Evolutionary conservation across 1,284 basidiomycete species (phyloP).

Genomic region (Austroboletus niveus): DNA sequence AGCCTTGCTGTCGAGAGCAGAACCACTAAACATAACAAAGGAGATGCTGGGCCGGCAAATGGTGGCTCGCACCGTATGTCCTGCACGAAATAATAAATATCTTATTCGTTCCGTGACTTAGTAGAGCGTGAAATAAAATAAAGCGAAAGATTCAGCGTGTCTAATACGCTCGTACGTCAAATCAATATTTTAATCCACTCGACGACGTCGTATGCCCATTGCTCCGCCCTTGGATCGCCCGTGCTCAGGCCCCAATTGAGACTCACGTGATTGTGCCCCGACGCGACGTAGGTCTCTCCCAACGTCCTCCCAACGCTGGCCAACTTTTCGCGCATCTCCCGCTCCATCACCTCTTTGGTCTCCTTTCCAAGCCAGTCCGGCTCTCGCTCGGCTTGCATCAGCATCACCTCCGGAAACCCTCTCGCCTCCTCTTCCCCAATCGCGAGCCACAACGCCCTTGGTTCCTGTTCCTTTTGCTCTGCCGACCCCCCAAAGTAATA

Average conservation of each 20-base stretch:
- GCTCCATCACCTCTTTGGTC: slow-evolving; percentile 36
- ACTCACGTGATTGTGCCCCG: slow-evolving; percentile 65
- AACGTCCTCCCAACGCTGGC: slow-evolving; percentile 31
- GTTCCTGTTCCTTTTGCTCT: slow-evolving; percentile 39
- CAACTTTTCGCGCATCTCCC: slow-evolving; percentile 39
- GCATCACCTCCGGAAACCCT: slow-evolving; percentile 43
- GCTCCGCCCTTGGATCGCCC: slow-evolving; percentile 56
- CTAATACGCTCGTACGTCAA: too few species aligned
- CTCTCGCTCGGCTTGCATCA: slow-evolving; percentile 52
- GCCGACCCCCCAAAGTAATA: slow-evolving; percentile 49
- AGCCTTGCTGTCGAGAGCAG: too few species aligned
- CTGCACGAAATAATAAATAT: too few species aligned
- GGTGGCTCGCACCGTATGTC: too few species aligned
- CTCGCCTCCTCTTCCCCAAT: slow-evolving; percentile 35
- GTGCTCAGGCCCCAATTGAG: slow-evolving; percentile 46
- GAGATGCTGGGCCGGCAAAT: too few species aligned
- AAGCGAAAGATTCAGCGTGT: too few species aligned
- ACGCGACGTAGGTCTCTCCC: slow-evolving; percentile 36
- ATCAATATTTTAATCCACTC: slow-evolving; percentile 41
- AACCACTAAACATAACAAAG: too few species aligned
- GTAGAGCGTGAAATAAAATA: too few species aligned
- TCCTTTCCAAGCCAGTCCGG: slow-evolving; percentile 40
- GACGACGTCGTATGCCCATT: slow-evolving; percentile 53
- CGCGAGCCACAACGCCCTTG: slow-evolving; percentile 38
- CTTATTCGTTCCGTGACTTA: too few species aligned